A percentile compares a stretch with the other conserved stretches of the same genome.
Evolutionary conservation across 768 basidiomycete genomes (phyloP).

Genomic region (Russula ochroleuca): DNA sequence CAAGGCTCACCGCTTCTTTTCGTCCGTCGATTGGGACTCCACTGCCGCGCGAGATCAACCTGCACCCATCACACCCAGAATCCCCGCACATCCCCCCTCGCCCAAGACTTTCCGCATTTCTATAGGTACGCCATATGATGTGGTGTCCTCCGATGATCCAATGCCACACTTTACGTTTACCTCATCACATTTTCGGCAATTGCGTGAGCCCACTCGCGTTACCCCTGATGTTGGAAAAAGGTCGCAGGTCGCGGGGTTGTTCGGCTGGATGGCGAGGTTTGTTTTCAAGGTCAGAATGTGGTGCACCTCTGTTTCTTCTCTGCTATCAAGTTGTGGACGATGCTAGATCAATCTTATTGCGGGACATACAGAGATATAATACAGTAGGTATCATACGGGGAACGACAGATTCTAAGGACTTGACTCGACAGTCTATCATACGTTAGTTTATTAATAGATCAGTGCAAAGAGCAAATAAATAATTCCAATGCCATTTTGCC

Average conservation of each 20-base stretch:
- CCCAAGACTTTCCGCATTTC: conserved; percentile 23
- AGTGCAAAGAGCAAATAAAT: neutral
- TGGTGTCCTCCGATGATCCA: conserved; percentile 3
- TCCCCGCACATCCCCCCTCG: conserved; percentile 2
- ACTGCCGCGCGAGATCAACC: conserved; percentile 10
- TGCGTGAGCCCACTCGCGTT: neutral
- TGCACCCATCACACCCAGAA: conserved; percentile 18
- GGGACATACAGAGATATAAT: neutral
- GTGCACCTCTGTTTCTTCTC: conserved; percentile 8
- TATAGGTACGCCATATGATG: conserved; percentile 22
- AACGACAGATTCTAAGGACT: neutral
- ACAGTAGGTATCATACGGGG: neutral
- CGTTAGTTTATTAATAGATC: neutral
- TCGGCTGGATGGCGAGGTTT: neutral
- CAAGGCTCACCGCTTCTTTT: conserved; percentile 26
- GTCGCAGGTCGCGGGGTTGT: neutral
- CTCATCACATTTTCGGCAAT: conserved; percentile 7
- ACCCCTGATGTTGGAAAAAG: neutral
- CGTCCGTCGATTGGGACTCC: conserved; percentile 22
- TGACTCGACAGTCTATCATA: neutral
- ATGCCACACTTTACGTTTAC: conserved; percentile 16
- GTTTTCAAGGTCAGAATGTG: neutral
- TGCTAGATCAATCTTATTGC: neutral
- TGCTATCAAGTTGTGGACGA: conserved; percentile 5
- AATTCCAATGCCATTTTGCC: neutral